Percentiles rank a stretch among this genome's conserved stretches.
These are phyloP conservation scores for Bipolaris bicolor DNA, from an alignment of 2,329 filamentous ascomycete species.

Conservation along the genomic window DNA sequence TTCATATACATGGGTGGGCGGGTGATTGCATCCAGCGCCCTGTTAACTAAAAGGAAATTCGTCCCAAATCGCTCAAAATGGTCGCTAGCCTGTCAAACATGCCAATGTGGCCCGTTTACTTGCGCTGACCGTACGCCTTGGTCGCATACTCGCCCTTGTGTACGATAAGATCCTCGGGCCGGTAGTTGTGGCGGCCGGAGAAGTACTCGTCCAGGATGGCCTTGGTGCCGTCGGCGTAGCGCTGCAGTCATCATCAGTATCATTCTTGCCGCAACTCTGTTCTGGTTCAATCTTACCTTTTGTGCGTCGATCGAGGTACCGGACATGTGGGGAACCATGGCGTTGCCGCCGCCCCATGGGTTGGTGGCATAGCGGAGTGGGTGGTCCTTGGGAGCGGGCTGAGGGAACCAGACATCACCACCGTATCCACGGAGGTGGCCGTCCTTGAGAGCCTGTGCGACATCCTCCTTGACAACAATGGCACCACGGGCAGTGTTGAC, in stretches of 20 bases:
- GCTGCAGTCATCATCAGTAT: slow-evolving; percentile 28
- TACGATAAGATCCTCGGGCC: slow-evolving; percentile 88
- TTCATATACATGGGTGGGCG: slow-evolving; percentile 32
- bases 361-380: slow-evolving; percentile 90
- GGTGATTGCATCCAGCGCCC: slow-evolving; percentile 21
- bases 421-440: slow-evolving; percentile 91
- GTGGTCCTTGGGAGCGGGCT: slow-evolving; percentile 94
- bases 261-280: neutral
- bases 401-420: slow-evolving; percentile 95
- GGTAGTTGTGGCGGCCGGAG: slow-evolving; percentile 84
- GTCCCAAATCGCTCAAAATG: slow-evolving; percentile 23
- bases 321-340: slow-evolving; percentile 99
- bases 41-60: slow-evolving; percentile 25
- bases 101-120: slow-evolving; percentile 50
- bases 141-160: slow-evolving; percentile 90
- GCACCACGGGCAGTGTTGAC: slow-evolving; percentile 98
- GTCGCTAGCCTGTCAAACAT: slow-evolving; percentile 6
- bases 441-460: slow-evolving; percentile 87
- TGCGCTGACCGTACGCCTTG: slow-evolving; percentile 84
- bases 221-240: slow-evolving; percentile 86
- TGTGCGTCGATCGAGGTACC: slow-evolving; percentile 98
- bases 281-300: slow-evolving; percentile 53
- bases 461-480: slow-evolving; percentile 99
- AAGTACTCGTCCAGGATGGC: slow-evolving; percentile 91
- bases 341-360: slow-evolving; percentile 95